Base-by-base conservation (phyloP, 2,329 filamentous ascomycete genomes). In the Chalara sp. region DNA sequence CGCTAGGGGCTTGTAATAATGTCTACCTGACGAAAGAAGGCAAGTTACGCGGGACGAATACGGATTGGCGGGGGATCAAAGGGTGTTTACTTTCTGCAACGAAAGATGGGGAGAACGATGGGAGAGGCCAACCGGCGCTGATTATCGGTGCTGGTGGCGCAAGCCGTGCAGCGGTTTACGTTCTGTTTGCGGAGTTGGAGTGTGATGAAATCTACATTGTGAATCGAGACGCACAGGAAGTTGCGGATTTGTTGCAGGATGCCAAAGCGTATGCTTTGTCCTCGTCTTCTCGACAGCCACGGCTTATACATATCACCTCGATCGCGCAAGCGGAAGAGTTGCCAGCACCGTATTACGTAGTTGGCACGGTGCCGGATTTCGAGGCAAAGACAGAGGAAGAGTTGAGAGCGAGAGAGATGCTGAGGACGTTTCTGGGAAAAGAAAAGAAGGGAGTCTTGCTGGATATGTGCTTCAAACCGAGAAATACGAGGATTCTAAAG, bases 401-500 rank as follows among this genome's bases (percentile, higher is more conserved):
- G 70, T 68, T 74, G 28, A 70, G 71, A 33, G 79, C 83, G 4
- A 72, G 86, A 30, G 46, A 45, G 5, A 54, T 57, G 5, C 56
- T 73, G 7, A 53, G 65, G 52, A 59, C 58, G 7, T 68, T 73
- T 50, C 53, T 73, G 45, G 58, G 71, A 30, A 50, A 47, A 10
- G 44, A 62, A 1, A 70, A 75, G 53, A 85, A 86, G 68, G 86
- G 86, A 3, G 81, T 81, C 6, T 79, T 91, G 51, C 66, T 91
- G 53, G 87, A 91, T 67, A 91, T 92, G 87, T 90, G 86, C 72
- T 91, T 91, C 65, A 87, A 90, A 64, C 87, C 87, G 0, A 72
- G 54, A 0, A 83, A 79, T 65, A 91, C 87, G 0, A 74, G 78
- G 57, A 78, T 89, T 46, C 81, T 79, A 1, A 76, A 74, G 42